Evolutionary conservation across 2,329 filamentous ascomycete species (phyloP).

Genomic region (Aspergillus aculeatinus): DNA sequence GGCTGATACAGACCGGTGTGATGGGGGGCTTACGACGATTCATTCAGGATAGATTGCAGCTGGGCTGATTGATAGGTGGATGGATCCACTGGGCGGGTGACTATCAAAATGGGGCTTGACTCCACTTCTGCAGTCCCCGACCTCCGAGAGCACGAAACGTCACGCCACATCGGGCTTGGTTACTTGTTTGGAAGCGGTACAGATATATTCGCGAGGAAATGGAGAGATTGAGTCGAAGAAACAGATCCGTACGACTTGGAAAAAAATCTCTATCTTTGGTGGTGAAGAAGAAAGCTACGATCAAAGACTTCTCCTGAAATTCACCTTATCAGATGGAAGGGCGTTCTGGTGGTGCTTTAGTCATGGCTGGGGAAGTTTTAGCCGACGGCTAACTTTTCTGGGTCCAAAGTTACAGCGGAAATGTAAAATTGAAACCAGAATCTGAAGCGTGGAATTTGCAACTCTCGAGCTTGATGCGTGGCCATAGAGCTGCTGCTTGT

Average conservation of each 20-base stretch:
- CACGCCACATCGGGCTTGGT: background rate
- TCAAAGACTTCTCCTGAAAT: background rate
- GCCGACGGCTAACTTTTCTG: background rate
- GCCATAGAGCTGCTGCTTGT: background rate
- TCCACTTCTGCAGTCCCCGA: background rate
- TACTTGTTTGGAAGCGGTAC: background rate
- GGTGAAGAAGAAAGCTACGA: background rate
- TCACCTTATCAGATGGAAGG: background rate
- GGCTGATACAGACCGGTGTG: background rate
- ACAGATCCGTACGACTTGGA: background rate
- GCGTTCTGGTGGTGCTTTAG: background rate
- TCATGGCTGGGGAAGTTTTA: background rate
- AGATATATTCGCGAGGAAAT: background rate
- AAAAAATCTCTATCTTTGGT: background rate
- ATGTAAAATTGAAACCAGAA: background rate
- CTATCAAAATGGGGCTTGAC: constrained; percentile 1
- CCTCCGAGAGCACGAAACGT: background rate
- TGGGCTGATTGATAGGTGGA: constrained; percentile 2
- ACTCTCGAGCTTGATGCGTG: background rate
- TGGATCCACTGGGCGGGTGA: constrained; percentile 4
- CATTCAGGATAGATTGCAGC: background rate
- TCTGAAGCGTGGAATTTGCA: background rate
- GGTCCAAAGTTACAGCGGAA: background rate
- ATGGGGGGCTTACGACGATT: constrained; percentile 9
- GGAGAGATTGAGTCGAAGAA: background rate